Conservation (phyloP, 2,329 filamentous ascomycete species). For the Phialemoniopsis sp. region DNA sequence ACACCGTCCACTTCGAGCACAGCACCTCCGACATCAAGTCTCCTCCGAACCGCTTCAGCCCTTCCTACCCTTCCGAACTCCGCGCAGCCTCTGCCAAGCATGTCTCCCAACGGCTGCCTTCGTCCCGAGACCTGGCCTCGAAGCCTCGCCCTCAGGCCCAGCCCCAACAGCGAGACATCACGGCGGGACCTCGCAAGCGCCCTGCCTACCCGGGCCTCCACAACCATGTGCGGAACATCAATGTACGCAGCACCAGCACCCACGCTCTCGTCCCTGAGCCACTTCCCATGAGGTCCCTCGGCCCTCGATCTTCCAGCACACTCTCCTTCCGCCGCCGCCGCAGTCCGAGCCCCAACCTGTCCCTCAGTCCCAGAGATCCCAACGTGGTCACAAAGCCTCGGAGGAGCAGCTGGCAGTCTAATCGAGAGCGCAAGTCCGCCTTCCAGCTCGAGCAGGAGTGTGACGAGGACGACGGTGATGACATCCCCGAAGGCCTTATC, state of each 20-base stretch:
- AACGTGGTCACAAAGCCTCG: slow-evolving; percentile 34
- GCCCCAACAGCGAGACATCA: slow-evolving; percentile 25
- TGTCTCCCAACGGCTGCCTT: slow-evolving; percentile 19
- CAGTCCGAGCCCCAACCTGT: slow-evolving; percentile 47
- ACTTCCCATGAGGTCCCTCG: slow-evolving; percentile 23
- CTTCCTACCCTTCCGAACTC: slow-evolving; percentile 38
- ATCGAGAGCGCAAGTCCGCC: slow-evolving; percentile 59
- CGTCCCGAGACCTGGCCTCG: slow-evolving; percentile 22
- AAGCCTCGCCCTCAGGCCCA: too few species aligned
- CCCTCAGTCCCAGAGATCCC: slow-evolving; percentile 38
- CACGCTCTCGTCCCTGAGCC: slow-evolving; percentile 25
- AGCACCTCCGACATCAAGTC: slow-evolving; percentile 28
- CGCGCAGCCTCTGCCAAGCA: slow-evolving; percentile 23
- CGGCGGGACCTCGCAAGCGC: slow-evolving; percentile 24
- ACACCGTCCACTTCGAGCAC: slow-evolving; percentile 33
- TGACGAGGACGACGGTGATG: slow-evolving; percentile 71
- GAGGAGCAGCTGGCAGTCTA: slow-evolving; percentile 70
- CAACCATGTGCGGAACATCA: slow-evolving; percentile 37
- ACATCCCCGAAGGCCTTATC: slow-evolving; percentile 74
- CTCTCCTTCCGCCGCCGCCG: slow-evolving; percentile 37
- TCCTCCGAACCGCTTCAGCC: slow-evolving; percentile 43
- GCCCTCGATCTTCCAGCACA: slow-evolving; percentile 32
- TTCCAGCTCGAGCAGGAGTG: slow-evolving; percentile 72
- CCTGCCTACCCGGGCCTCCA: slow-evolving; percentile 41
- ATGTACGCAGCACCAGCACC: slow-evolving; percentile 47